phyloP scores from a whole-genome alignment of 2,329 filamentous ascomycete genomes.

The Colletotrichum gigasporum region DNA sequence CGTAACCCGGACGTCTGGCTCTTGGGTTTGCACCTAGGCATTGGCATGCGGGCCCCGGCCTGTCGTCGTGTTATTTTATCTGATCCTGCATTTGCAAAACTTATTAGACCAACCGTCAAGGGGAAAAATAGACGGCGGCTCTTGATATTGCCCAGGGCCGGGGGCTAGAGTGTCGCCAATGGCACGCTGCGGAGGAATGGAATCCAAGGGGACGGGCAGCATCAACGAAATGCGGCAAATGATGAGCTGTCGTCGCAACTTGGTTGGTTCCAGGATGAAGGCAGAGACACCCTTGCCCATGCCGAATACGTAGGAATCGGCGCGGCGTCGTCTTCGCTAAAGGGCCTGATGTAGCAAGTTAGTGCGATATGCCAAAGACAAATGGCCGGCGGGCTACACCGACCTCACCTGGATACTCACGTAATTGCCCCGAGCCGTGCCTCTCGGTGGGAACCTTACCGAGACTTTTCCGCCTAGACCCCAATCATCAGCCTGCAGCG shows the following conservation, averaged over 20 bases:
- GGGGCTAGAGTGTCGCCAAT: not conserved
- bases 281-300: not conserved
- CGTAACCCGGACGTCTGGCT: constrained; percentile 18
- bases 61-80: not conserved
- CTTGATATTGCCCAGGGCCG: not conserved
- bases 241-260: not conserved
- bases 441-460: constrained; percentile 10
- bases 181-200: constrained; percentile 18
- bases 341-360: too few relatives aligned
- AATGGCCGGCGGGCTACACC: not conserved
- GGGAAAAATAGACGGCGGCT: not conserved
- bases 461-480: not conserved
- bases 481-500: not conserved
- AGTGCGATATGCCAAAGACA: not conserved
- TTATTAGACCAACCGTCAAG: not conserved
- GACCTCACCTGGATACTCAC: constrained; percentile 16
- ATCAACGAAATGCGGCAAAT: not conserved
- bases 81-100: not conserved
- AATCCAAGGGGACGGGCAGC: not conserved
- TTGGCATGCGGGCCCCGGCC: not conserved
- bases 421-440: constrained; percentile 4
- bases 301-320: not conserved
- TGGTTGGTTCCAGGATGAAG: not conserved
- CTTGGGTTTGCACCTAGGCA: constrained; percentile 1
- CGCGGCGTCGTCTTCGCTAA: not conserved